Evolutionary conservation across 2,329 filamentous ascomycete genomes (phyloP).

Genomic region (Nakataea oryzae): DNA sequence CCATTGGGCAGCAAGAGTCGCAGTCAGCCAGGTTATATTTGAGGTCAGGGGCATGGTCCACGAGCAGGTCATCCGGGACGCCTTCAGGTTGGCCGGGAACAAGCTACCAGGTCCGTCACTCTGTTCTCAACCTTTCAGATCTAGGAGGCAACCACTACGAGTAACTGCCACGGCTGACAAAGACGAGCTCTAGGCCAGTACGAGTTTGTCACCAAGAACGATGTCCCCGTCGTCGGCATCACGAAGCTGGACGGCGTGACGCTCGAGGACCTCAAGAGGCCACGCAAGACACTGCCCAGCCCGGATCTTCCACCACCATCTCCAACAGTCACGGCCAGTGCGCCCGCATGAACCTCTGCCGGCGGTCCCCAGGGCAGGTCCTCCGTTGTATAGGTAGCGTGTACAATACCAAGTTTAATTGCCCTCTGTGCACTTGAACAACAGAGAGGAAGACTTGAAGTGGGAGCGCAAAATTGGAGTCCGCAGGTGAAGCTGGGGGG

Average conservation of each 20-base stretch:
- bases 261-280: constrained; percentile 71
- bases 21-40: constrained; percentile 85
- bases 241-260: constrained; percentile 82
- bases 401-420: not conserved
- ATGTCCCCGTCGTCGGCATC: constrained; percentile 80
- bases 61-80: constrained; percentile 89
- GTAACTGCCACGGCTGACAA: not conserved
- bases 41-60: constrained; percentile 87
- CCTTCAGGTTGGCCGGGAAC: constrained; percentile 85
- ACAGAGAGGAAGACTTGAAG: too few species aligned
- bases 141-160: not conserved
- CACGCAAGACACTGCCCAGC: constrained; percentile 52
- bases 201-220: constrained; percentile 90
- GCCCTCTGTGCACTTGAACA: not conserved
- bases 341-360: constrained; percentile 5
- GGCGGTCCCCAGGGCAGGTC: not conserved
- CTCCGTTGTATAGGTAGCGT: not conserved
- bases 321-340: constrained; percentile 16
- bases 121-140: not conserved
- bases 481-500: too few species aligned
- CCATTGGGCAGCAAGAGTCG: constrained; percentile 85
- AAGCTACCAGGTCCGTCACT: constrained; percentile 75
- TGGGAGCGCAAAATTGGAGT: too few species aligned
- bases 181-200: constrained; percentile 50
- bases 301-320: constrained; percentile 22